Evolutionary conservation across 148 eudicot genomes (phyloP).

Genomic region (Diospyros lotus): DNA sequence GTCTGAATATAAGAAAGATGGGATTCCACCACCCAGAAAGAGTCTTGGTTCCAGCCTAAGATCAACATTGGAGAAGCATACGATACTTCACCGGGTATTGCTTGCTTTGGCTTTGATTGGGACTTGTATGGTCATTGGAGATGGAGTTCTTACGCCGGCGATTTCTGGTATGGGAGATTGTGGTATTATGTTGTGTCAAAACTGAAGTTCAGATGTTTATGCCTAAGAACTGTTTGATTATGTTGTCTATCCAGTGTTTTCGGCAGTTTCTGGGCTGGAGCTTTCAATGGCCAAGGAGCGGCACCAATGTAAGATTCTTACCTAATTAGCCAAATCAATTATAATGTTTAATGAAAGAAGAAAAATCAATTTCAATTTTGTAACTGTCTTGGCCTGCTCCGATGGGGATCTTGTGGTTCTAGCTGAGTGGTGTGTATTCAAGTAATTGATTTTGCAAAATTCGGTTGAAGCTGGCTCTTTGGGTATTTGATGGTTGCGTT

Average conservation of each 20-base stretch:
- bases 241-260: slow-evolving; percentile 49
- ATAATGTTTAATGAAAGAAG: too few relatives aligned
- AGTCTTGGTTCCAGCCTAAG: slow-evolving; percentile 33
- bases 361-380: too few relatives aligned
- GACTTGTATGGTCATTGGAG: slow-evolving; percentile 82
- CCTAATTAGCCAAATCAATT: background rate
- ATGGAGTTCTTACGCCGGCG: slow-evolving; percentile 76
- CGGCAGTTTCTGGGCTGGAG: slow-evolving; percentile 70
- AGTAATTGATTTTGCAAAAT: too few relatives aligned
- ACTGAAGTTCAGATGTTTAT: slow-evolving; percentile 2
- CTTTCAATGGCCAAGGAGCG: slow-evolving; percentile 56
- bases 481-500: too few relatives aligned
- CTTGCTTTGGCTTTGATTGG: slow-evolving; percentile 67
- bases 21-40: slow-evolving; percentile 19
- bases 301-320: slow-evolving; percentile 51
- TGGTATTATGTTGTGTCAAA: background rate
- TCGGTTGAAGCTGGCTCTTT: too few relatives aligned
- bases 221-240: background rate
- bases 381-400: too few relatives aligned
- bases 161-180: slow-evolving; percentile 41
- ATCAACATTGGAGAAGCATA: slow-evolving; percentile 59
- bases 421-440: too few relatives aligned
- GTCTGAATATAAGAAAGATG: slow-evolving; percentile 54
- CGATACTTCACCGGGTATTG: slow-evolving; percentile 37
- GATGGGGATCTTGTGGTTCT: too few relatives aligned